These are phyloP conservation scores for Acrodontium crateriforme DNA, from an alignment of 2,329 filamentous ascomycete species.

Conservation along the genomic window DNA sequence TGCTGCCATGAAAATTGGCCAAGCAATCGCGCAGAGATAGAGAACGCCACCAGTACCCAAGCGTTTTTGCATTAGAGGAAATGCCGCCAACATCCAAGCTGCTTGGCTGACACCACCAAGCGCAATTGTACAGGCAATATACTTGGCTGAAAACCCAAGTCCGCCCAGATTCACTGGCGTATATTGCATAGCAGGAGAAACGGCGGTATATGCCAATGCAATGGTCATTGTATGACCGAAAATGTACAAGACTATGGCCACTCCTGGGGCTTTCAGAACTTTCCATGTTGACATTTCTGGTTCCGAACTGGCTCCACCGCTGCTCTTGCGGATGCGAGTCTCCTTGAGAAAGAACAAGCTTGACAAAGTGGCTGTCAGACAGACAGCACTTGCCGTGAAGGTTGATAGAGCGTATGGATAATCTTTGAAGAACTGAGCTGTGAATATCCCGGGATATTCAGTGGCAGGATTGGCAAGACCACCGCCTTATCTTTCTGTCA, in stretches of 20 bases:
- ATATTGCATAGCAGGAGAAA: slow-evolving; percentile 55
- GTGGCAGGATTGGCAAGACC: slow-evolving; percentile 51
- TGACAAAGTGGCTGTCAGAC: slow-evolving; percentile 38
- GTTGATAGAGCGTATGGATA: slow-evolving; percentile 55
- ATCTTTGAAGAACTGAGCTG: slow-evolving; percentile 42
- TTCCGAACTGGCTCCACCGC: slow-evolving; percentile 5
- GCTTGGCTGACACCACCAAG: slow-evolving; percentile 53
- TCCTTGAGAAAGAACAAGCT: slow-evolving; percentile 44
- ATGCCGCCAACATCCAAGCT: slow-evolving; percentile 55
- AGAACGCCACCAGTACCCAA: slow-evolving; percentile 55
- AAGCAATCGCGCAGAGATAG: slow-evolving; percentile 41
- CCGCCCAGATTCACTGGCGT: slow-evolving; percentile 51
- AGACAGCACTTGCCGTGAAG: slow-evolving; percentile 42
- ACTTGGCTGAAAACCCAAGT: slow-evolving; percentile 44
- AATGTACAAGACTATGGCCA: slow-evolving; percentile 50
- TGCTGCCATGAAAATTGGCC: slow-evolving; percentile 49
- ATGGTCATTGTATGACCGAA: slow-evolving; percentile 56
- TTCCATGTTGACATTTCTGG: slow-evolving; percentile 34
- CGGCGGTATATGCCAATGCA: slow-evolving; percentile 56
- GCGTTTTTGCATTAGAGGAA: slow-evolving; percentile 52
- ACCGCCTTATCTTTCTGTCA: slow-evolving; percentile 37
- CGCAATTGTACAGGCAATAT: slow-evolving; percentile 55
- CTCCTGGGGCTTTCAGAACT: slow-evolving; percentile 49
- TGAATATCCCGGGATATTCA: slow-evolving; percentile 48
- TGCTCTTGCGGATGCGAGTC: slow-evolving; percentile 9